Base-by-base conservation (phyloP, 225 moss, liverwort and hornwort species). In the Physcomitrellopsis africana region DNA sequence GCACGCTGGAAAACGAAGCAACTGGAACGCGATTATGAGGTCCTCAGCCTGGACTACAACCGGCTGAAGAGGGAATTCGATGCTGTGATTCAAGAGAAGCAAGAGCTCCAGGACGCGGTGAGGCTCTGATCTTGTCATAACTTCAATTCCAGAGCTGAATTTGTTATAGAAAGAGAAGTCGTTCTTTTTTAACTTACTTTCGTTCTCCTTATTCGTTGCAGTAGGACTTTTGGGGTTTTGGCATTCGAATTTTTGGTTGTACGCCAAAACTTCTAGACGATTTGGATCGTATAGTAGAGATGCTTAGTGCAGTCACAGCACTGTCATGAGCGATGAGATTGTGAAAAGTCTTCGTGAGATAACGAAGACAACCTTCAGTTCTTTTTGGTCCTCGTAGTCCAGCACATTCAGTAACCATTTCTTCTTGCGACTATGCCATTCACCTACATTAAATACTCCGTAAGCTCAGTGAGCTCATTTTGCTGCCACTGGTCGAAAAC, bases 1-100 rank as follows among this genome's bases (percentile, higher is more conserved):
- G 96, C 96, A 12, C 92, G 96, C 76, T 96, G 91, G 92, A 96
- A 96, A 76, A 96, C 96, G 54, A 96, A 96, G 79, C 94, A 96
- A 79, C 72, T 96, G 51, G 96, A 96, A 81, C 84, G 88, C 11
- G 94, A 96, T 83, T 96, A 79, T 60, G 96, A 96, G 70, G 79
- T 92, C 77, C 89, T 96, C 55, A 92, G 87, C 71, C 46, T 88
- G 63, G 92, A 94, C 48, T 94, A 92, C 81, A 89, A 91, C 52
- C 74, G 72, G 45, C 89, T 96, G 51, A 94, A 94, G 70, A 73
- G 68, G 14, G 94, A 89, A 60, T 91, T 77, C 65, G 89, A 83
- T 56, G 71, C 88, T 12, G 72, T 92, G 45, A 48, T 89, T 51
- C 88, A 85, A 57, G 91, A 92, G 60, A 96, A 92, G 70, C 84